A percentile compares a stretch with the other conserved stretches of the same genome.
phyloP scores from a whole-genome alignment of 331 rosid genomes.

The Phaseolus coccineus region DNA sequence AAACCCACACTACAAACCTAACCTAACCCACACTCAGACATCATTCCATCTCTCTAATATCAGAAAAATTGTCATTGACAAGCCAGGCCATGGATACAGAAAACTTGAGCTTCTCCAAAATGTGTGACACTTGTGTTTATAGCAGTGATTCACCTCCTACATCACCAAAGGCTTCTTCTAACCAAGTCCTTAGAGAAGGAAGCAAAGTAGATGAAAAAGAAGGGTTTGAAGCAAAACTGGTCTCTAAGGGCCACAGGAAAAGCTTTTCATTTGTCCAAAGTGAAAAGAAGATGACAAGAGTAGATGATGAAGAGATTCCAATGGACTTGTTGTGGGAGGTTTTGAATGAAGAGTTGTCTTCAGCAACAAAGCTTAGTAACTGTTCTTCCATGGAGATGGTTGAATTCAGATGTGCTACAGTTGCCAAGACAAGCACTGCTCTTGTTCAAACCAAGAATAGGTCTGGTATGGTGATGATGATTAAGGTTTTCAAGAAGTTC shows the following conservation, averaged over 20 bases:
- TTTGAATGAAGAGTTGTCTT: constrained; percentile 69
- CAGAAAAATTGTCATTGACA: constrained; percentile 27
- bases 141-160: constrained; percentile 57
- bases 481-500: constrained; percentile 50
- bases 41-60: constrained; percentile 26
- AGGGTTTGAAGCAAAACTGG: constrained; percentile 13
- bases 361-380: constrained; percentile 10
- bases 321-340: constrained; percentile 89
- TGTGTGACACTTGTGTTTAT: constrained; percentile 29
- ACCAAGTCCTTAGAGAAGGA: constrained; percentile 28
- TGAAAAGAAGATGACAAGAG: constrained; percentile 10
- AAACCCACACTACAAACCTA: constrained; percentile 34
- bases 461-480: constrained; percentile 40
- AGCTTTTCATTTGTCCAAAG: constrained; percentile 50
- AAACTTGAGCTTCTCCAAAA: constrained; percentile 73
- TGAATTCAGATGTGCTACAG: constrained; percentile 49
- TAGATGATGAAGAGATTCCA: constrained; percentile 50
- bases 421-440: constrained; percentile 37
- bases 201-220: background rate
- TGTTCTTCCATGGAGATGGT: constrained; percentile 44
- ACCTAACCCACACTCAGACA: constrained; percentile 45
- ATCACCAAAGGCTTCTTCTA: constrained; percentile 48
- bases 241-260: constrained; percentile 40
- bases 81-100: constrained; percentile 61
- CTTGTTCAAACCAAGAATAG: constrained; percentile 41